phyloP scores from a whole-genome alignment of 805 yeast species.

The Torulaspora quercuum region DNA sequence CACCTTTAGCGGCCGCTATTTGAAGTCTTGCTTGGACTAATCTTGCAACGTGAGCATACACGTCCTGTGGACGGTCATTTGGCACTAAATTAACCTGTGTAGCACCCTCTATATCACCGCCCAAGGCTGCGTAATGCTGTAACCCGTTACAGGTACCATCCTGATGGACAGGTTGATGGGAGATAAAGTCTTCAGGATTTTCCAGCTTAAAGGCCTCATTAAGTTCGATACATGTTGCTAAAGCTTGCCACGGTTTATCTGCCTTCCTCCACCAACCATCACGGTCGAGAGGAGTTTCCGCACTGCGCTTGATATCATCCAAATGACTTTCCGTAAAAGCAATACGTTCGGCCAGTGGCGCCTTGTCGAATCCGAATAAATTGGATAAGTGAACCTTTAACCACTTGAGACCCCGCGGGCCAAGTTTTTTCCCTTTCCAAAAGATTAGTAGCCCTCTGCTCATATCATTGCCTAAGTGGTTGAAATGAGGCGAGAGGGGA shows the following conservation, averaged over 20 bases:
- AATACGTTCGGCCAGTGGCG: slow-evolving; percentile 61
- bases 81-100: slow-evolving; percentile 72
- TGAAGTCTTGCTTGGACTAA: slow-evolving; percentile 56
- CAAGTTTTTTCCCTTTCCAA: slow-evolving; percentile 73
- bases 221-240: slow-evolving; percentile 67
- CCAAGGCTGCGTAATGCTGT: slow-evolving; percentile 83
- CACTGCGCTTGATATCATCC: slow-evolving; percentile 54
- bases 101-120: slow-evolving; percentile 84
- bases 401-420: slow-evolving; percentile 66
- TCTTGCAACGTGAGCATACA: slow-evolving; percentile 65
- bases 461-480: slow-evolving; percentile 76
- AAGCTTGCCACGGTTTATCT: slow-evolving; percentile 81
- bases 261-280: slow-evolving; percentile 67
- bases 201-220: slow-evolving; percentile 55
- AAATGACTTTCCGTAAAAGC: slow-evolving; percentile 55
- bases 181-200: slow-evolving; percentile 62
- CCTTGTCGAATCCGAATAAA: slow-evolving; percentile 71
- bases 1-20: slow-evolving; percentile 51
- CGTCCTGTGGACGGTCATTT: slow-evolving; percentile 71
- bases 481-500: slow-evolving; percentile 76
- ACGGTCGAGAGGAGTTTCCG: slow-evolving; percentile 56
- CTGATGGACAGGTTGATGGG: slow-evolving; percentile 78
- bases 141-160: slow-evolving; percentile 87
- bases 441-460: slow-evolving; percentile 67
- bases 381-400: slow-evolving; percentile 72